These are phyloP conservation scores for Malus asiatica DNA, from an alignment of 306 rosid species.

Conservation along the genomic window DNA sequence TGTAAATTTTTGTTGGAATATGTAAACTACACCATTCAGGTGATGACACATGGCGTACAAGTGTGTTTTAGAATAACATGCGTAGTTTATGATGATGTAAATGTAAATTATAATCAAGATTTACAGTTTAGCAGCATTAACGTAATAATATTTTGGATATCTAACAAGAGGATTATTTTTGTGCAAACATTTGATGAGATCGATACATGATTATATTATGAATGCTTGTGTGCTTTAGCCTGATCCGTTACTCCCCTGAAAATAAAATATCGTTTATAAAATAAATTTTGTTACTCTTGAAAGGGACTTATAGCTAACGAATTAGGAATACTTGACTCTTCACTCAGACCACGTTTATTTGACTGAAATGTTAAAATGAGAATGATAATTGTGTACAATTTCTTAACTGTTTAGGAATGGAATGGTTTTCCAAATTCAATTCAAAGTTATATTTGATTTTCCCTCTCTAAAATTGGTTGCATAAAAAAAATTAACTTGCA, in stretches of 20 bases:
- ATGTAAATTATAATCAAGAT: not conserved
- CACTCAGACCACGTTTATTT: not conserved
- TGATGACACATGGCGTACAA: conserved; percentile 30
- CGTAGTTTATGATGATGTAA: not conserved
- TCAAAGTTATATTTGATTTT: not conserved
- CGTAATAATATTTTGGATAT: not conserved
- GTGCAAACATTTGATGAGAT: not conserved
- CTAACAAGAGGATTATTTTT: not conserved
- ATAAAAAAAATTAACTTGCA: not conserved
- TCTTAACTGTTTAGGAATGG: not conserved
- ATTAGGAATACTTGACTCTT: not conserved
- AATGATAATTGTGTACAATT: too few species aligned
- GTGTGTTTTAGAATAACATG: not conserved
- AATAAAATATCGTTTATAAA: too few species aligned
- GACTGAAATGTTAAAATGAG: not conserved
- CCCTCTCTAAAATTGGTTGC: not conserved
- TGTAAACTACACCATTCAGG: not conserved
- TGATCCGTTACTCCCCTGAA: too few species aligned
- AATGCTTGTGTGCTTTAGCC: not conserved
- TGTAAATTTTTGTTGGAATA: not conserved
- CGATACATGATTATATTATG: not conserved
- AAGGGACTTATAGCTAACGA: not conserved
- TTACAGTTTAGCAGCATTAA: not conserved
- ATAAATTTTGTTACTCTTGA: too few species aligned
- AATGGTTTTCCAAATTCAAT: not conserved